These are phyloP conservation scores for Sisymbrium altissimum DNA, from an alignment of 345 rosid species.

Conservation along the genomic window DNA sequence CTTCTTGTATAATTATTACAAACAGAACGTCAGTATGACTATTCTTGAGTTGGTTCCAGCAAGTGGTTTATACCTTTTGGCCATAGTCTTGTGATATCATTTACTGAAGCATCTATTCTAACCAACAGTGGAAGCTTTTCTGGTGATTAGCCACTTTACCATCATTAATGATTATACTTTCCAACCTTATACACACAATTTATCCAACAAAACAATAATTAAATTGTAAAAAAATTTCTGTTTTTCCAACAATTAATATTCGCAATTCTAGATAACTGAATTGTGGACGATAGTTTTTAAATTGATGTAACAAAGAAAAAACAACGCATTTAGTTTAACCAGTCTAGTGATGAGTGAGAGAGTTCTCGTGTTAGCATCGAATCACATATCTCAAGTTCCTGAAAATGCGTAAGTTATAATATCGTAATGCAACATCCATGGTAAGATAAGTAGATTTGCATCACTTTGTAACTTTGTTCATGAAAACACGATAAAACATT, in stretches of 20 bases:
- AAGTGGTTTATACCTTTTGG: conserved; percentile 24
- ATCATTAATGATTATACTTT: conserved; percentile 22
- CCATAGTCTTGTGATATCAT: conserved; percentile 28
- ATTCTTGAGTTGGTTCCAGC: conserved; percentile 23
- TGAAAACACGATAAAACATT: background rate
- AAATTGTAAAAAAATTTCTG: background rate
- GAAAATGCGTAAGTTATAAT: background rate
- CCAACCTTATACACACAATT: background rate
- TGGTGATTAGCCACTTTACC: conserved; percentile 25
- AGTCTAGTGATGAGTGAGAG: too few species aligned
- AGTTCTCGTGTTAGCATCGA: too few species aligned
- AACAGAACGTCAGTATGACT: conserved; percentile 23
- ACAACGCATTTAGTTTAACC: background rate
- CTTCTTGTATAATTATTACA: conserved; percentile 17
- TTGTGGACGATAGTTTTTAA: background rate
- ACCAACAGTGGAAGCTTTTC: conserved; percentile 21
- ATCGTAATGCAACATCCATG: background rate
- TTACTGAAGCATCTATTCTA: conserved; percentile 24
- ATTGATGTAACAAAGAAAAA: background rate
- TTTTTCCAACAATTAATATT: background rate
- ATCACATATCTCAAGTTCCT: background rate
- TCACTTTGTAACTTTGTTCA: background rate
- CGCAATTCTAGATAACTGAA: background rate
- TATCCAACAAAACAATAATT: background rate
- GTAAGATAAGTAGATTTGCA: background rate